A percentile compares a stretch with the other conserved stretches of the same genome.
phyloP scores from a whole-genome alignment of 371 early-diverging fungal species.

The Apophysomyces trapeziformis region DNA sequence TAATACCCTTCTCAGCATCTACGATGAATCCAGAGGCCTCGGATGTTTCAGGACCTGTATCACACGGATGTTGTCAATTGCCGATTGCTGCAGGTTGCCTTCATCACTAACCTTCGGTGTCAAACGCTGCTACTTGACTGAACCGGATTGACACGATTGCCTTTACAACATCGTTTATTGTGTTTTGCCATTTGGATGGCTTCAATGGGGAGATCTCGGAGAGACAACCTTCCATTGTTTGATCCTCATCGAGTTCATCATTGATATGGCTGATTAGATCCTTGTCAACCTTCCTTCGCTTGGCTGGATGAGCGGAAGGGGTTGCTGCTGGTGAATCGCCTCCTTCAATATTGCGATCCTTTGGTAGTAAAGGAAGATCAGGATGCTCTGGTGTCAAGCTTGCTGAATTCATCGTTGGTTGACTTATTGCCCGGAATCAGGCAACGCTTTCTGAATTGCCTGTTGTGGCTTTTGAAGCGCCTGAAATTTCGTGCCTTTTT shows the following conservation, averaged over 20 bases:
- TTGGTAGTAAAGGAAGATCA: conserved; percentile 27
- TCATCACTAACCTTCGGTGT: conserved; percentile 76
- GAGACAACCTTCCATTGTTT: conserved; percentile 12
- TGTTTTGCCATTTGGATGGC: conserved; percentile 62
- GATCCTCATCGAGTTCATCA: conserved; percentile 16
- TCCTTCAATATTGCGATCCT: conserved; percentile 45
- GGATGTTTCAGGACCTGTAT: conserved; percentile 48
- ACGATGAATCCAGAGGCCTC: conserved; percentile 95
- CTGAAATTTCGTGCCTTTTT: background rate
- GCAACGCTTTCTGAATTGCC: background rate
- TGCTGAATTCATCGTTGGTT: conserved; percentile 7
- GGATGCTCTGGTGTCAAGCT: conserved; percentile 10
- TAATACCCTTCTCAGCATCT: conserved; percentile 84
- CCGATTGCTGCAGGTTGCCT: conserved; percentile 28
- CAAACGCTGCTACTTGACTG: conserved; percentile 77
- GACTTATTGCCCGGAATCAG: background rate
- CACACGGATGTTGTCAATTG: background rate
- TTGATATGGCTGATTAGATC: conserved; percentile 17
- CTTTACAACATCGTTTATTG: conserved; percentile 71
- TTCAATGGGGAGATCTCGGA: conserved; percentile 26
- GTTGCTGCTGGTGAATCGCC: conserved; percentile 47
- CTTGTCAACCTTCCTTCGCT: conserved; percentile 36
- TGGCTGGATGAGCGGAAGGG: conserved; percentile 27
- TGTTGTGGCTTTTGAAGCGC: conserved; percentile 1
- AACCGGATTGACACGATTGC: conserved; percentile 81